Evolutionary conservation across 495 filamentous ascomycete genomes (phyloP).

Genomic region (Aspergillus carlsbadensis): DNA sequence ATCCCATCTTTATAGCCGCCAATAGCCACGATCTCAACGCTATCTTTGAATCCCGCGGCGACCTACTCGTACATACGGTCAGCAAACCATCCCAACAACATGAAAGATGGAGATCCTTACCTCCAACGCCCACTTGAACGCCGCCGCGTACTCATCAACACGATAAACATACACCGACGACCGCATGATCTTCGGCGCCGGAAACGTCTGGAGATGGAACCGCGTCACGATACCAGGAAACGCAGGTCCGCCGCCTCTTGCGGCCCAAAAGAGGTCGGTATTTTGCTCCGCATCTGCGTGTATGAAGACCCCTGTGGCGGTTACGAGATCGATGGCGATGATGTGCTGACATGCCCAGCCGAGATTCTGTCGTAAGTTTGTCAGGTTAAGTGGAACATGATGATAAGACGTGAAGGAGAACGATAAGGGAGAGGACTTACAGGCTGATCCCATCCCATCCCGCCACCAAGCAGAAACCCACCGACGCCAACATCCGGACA

Average conservation of each 20-base stretch:
- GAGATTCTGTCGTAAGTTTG: conserved; percentile 31
- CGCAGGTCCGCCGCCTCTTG: conserved; percentile 45
- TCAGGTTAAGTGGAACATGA: too few species aligned
- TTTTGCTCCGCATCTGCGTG: conserved; percentile 34
- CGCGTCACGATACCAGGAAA: conserved; percentile 45
- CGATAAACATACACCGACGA: conserved; percentile 39
- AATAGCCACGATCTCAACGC: background rate
- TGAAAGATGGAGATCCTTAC: background rate
- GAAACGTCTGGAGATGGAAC: conserved; percentile 37
- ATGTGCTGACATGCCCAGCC: conserved; percentile 50
- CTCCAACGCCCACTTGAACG: background rate
- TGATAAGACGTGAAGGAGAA: background rate
- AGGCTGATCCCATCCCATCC: conserved; percentile 50
- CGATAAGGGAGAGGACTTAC: conserved; percentile 8
- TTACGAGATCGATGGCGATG: conserved; percentile 42
- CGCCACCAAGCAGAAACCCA: conserved; percentile 47
- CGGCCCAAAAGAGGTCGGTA: conserved; percentile 43
- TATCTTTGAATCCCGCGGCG: background rate
- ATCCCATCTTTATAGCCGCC: background rate
- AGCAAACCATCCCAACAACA: background rate
- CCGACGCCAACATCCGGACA: conserved; percentile 53
- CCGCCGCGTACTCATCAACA: conserved; percentile 23
- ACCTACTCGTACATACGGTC: background rate
- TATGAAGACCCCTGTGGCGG: conserved; percentile 31
- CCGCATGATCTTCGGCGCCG: conserved; percentile 21